Percentiles rank a stretch among this genome's conserved stretches.
These are phyloP conservation scores for Diophrys sp. DNA, from an alignment of 73 alveolate genomes.

Conservation along the genomic window DNA sequence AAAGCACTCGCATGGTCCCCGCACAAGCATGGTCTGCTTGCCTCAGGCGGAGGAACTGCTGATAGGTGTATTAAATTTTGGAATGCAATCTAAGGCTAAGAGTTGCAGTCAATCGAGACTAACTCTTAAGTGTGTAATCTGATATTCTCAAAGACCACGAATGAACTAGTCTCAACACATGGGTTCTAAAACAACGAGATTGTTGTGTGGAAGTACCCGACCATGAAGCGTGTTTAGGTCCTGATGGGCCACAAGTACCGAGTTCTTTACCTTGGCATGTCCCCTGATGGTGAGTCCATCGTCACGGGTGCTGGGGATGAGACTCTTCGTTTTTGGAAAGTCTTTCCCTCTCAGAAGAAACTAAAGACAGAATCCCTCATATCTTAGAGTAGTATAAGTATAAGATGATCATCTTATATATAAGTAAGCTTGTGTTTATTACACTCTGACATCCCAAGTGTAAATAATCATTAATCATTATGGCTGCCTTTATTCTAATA, in stretches of 20 bases:
- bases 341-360: slow-evolving; percentile 83
- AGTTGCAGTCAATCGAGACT: slow-evolving; percentile 74
- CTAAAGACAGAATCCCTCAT: neutral
- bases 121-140: slow-evolving; percentile 95
- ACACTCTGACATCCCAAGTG: too few species aligned
- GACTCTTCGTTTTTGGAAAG: slow-evolving; percentile 99
- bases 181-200: slow-evolving; percentile 89
- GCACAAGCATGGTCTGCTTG: slow-evolving; percentile 76
- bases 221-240: slow-evolving; percentile 78
- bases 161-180: slow-evolving; percentile 87
- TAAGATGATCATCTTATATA: neutral
- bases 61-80: slow-evolving; percentile 93
- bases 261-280: slow-evolving; percentile 89
- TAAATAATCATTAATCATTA: too few species aligned
- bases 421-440: neutral
- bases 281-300: slow-evolving; percentile 83
- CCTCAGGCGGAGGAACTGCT: slow-evolving; percentile 97
- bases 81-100: slow-evolving; percentile 76
- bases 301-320: slow-evolving; percentile 99
- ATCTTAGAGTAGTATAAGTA: neutral
- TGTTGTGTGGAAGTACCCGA: slow-evolving; percentile 83
- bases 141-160: slow-evolving; percentile 80
- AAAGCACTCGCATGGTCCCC: slow-evolving; percentile 98
- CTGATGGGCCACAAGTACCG: slow-evolving; percentile 97
- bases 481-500: too few species aligned